Percentiles rank a stretch among this genome's conserved stretches.
These are phyloP conservation scores for Cyclanthera cordifolia DNA, from an alignment of 306 rosid genomes.

Conservation along the genomic window DNA sequence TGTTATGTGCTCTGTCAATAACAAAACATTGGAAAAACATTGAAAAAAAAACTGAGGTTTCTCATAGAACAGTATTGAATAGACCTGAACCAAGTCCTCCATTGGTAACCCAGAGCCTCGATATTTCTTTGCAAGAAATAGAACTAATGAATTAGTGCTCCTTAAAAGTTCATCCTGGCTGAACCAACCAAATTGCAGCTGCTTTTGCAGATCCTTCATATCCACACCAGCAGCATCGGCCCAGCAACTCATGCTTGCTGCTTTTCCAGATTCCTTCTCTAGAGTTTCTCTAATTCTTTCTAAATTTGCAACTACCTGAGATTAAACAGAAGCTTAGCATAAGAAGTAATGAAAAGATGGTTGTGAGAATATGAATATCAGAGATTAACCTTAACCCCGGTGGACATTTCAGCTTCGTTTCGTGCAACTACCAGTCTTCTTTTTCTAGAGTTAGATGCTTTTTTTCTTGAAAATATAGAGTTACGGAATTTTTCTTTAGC, in stretches of 20 bases:
- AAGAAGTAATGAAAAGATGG: background rate
- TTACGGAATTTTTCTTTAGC: constrained; percentile 16
- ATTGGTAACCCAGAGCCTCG: constrained; percentile 61
- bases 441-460: constrained; percentile 27
- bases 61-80: constrained; percentile 12
- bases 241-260: constrained; percentile 60
- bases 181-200: constrained; percentile 48
- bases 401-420: constrained; percentile 69
- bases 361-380: background rate
- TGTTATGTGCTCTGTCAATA: background rate
- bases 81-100: constrained; percentile 84
- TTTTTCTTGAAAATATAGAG: constrained; percentile 27
- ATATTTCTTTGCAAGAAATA: constrained; percentile 64
- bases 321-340: constrained; percentile 2
- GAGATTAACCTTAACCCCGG: constrained; percentile 56
- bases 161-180: constrained; percentile 68
- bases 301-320: constrained; percentile 56
- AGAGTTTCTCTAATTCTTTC: constrained; percentile 49
- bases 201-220: constrained; percentile 40
- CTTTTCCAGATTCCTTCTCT: constrained; percentile 51
- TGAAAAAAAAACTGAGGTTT: background rate
- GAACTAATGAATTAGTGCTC: constrained; percentile 62
- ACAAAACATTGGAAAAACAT: background rate
- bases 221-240: constrained; percentile 65
- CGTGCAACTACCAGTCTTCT: constrained; percentile 34